phyloP scores from a whole-genome alignment of 768 basidiomycete species.

The Leccinum boreale region DNA sequence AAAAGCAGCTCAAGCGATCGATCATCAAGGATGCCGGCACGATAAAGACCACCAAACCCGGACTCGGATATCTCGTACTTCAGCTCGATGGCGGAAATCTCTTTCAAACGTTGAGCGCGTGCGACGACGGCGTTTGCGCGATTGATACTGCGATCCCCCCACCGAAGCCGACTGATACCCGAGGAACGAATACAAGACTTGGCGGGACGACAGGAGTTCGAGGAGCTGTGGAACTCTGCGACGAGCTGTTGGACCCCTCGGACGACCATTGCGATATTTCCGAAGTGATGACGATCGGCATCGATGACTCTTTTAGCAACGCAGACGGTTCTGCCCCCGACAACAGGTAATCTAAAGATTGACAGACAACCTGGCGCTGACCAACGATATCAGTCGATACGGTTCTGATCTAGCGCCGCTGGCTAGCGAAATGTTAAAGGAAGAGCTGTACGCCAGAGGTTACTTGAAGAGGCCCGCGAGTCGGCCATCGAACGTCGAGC shows the following conservation, averaged over 20 bases:
- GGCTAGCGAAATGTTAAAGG: constrained; percentile 27
- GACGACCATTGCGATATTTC: constrained; percentile 7
- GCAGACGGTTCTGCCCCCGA: not conserved
- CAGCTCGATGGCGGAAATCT: not conserved
- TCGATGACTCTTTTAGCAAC: not conserved
- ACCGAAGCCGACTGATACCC: not conserved
- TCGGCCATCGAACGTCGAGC: constrained; percentile 4
- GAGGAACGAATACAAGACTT: not conserved
- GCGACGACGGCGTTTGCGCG: not conserved
- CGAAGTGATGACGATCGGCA: constrained; percentile 1
- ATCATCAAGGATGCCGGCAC: not conserved
- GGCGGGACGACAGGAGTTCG: not conserved
- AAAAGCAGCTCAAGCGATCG: not conserved
- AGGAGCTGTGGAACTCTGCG: not conserved
- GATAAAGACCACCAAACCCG: not conserved
- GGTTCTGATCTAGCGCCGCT: constrained; percentile 18
- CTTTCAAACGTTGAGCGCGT: not conserved
- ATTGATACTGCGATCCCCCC: not conserved
- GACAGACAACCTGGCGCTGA: not conserved
- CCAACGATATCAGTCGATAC: constrained; percentile 4
- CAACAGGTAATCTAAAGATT: constrained; percentile 12
- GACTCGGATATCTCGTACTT: not conserved
- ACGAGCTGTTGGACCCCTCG: not conserved
- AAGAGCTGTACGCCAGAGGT: constrained; percentile 28
- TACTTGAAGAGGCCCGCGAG: constrained; percentile 22